phyloP scores from a whole-genome alignment of 1,139 yeast genomes.

The Saccharomycopsis hybrid region DNA sequence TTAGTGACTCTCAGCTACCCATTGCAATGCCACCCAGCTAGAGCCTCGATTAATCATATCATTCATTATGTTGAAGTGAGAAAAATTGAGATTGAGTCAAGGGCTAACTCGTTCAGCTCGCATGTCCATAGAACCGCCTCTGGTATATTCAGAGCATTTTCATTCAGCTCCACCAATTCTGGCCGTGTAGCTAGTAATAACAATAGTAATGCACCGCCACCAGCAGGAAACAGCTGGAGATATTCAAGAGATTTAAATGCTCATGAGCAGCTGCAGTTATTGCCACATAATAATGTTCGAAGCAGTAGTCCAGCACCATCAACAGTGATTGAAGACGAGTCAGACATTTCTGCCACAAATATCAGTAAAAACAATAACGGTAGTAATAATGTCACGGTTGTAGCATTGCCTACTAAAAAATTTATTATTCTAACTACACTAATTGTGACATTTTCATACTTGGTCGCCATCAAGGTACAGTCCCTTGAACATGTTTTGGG shows the following conservation, averaged over 20 bases:
- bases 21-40: slow-evolving; percentile 71
- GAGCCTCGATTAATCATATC: slow-evolving; percentile 67
- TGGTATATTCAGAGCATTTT: slow-evolving; percentile 26
- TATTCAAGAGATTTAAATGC: background rate
- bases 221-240: background rate
- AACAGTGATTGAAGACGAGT: slow-evolving; percentile 22
- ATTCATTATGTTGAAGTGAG: slow-evolving; percentile 36
- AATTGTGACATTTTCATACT: slow-evolving; percentile 57
- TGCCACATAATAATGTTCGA: slow-evolving; percentile 37
- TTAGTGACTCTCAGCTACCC: slow-evolving; percentile 68
- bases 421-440: slow-evolving; percentile 61
- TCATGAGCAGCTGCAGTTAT: slow-evolving; percentile 5
- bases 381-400: slow-evolving; percentile 38
- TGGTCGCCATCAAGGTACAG: slow-evolving; percentile 68
- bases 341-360: slow-evolving; percentile 30
- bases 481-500: slow-evolving; percentile 85
- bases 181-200: slow-evolving; percentile 7
- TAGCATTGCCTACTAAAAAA: slow-evolving; percentile 44
- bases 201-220: slow-evolving; percentile 1
- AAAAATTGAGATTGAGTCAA: slow-evolving; percentile 18
- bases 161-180: slow-evolving; percentile 23
- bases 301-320: slow-evolving; percentile 4
- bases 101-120: slow-evolving; percentile 22
- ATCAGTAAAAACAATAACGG: slow-evolving; percentile 29
- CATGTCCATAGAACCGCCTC: slow-evolving; percentile 21